These are phyloP conservation scores for Calamus simplicifolius DNA, from an alignment of 176 grass and related monocot species.

Conservation along the genomic window DNA sequence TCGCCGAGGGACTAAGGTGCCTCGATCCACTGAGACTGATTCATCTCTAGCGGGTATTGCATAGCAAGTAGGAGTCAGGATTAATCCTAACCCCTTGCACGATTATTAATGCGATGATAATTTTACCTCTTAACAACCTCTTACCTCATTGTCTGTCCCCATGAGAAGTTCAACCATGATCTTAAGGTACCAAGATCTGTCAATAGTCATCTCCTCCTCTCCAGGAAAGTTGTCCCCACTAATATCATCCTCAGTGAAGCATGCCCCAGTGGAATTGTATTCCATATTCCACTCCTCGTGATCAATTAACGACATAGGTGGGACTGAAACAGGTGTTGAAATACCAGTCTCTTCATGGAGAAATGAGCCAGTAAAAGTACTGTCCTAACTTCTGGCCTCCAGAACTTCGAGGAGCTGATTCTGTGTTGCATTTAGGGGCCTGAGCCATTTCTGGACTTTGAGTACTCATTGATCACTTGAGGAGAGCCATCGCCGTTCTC, in stretches of 20 bases:
- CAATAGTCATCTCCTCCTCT: slow-evolving; percentile 69
- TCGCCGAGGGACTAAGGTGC: too few relatives aligned
- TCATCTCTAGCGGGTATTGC: too few relatives aligned
- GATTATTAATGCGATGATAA: too few relatives aligned
- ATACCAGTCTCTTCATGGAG: slow-evolving; percentile 56
- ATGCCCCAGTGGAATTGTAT: slow-evolving; percentile 38
- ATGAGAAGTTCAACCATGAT: slow-evolving; percentile 83
- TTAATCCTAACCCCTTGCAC: too few relatives aligned
- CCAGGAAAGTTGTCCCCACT: slow-evolving; percentile 45
- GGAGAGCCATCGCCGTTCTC: too few relatives aligned
- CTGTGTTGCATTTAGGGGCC: too few relatives aligned
- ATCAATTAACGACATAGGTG: slow-evolving; percentile 53
- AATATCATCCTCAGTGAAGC: slow-evolving; percentile 55
- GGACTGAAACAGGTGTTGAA: slow-evolving; percentile 77
- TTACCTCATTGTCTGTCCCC: slow-evolving; percentile 62
- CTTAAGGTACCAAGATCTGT: slow-evolving; percentile 71
- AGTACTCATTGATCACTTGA: too few relatives aligned
- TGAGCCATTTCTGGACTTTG: too few relatives aligned
- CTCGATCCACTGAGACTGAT: too few relatives aligned
- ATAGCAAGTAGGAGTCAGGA: too few relatives aligned
- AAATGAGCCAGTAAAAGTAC: slow-evolving; percentile 35
- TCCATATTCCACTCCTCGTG: slow-evolving; percentile 54
- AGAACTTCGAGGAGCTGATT: neutral
- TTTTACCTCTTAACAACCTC: too few relatives aligned
- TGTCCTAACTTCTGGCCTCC: slow-evolving; percentile 10